phyloP scores from a whole-genome alignment of 805 yeast species.

The Candida taoyuanica region DNA sequence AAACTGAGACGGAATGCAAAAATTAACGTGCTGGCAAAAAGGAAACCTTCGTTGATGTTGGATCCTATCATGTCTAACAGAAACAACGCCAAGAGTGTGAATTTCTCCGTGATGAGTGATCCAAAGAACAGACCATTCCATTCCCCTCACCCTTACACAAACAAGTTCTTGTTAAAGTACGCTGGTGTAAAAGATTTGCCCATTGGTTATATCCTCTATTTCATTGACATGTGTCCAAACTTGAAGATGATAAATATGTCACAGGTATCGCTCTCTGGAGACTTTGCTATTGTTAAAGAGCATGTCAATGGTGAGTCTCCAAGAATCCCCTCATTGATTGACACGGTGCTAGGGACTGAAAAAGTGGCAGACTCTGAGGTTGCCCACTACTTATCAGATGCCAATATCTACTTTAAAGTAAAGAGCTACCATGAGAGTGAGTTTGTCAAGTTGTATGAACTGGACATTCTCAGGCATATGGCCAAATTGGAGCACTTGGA shows the following conservation, averaged over 20 bases:
- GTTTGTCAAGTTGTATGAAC: conserved; percentile 18
- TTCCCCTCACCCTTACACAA: conserved; percentile 54
- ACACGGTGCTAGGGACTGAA: conserved; percentile 15
- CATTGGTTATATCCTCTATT: conserved; percentile 65
- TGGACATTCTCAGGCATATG: conserved; percentile 25
- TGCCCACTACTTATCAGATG: conserved; percentile 19
- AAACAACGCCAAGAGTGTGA: conserved; percentile 1
- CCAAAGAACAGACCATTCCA: conserved; percentile 31
- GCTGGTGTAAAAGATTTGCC: conserved; percentile 74
- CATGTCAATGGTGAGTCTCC: conserved; percentile 1
- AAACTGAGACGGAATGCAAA: conserved; percentile 1
- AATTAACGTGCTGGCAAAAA: conserved; percentile 3
- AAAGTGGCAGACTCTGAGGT: background rate
- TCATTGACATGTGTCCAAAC: conserved; percentile 64
- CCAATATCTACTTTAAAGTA: conserved; percentile 13
- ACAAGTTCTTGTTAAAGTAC: conserved; percentile 56
- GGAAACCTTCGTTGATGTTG: conserved; percentile 1
- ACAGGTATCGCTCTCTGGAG: conserved; percentile 57
- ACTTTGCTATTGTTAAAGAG: conserved; percentile 45
- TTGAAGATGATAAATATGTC: conserved; percentile 53
- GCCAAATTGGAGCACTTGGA: conserved; percentile 35
- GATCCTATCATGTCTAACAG: background rate
- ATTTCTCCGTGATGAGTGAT: conserved; percentile 12
- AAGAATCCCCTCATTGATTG: conserved; percentile 20
- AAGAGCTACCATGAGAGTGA: conserved; percentile 19